Evolutionary conservation across 352 stramenopile genomes (phyloP).

Genomic region (Phytophthora idaei): DNA sequence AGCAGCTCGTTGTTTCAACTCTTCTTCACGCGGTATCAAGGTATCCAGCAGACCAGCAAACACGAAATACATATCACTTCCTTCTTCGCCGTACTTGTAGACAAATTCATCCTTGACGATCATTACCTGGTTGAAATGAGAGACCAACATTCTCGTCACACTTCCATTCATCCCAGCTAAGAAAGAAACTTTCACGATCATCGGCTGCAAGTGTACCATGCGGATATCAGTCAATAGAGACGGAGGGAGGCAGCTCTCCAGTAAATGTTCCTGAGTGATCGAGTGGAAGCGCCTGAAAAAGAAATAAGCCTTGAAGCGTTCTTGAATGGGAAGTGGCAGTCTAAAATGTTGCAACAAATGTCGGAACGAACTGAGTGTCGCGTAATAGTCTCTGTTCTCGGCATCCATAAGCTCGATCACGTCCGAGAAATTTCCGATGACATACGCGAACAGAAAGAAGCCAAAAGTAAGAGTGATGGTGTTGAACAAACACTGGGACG

Average conservation of each 20-base stretch:
- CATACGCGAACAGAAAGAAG: conserved; percentile 78
- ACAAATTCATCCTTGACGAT: conserved; percentile 70
- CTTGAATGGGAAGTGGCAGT: conserved; percentile 44
- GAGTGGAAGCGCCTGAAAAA: conserved; percentile 79
- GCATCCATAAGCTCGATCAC: conserved; percentile 73
- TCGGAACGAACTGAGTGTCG: conserved; percentile 53
- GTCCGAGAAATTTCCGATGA: conserved; percentile 75
- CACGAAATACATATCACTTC: conserved; percentile 80
- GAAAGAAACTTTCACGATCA: conserved; percentile 76
- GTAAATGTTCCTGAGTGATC: conserved; percentile 71
- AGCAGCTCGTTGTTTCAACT: conserved; percentile 11
- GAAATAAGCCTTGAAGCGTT: conserved; percentile 68
- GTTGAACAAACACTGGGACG: conserved; percentile 56
- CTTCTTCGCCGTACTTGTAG: conserved; percentile 64
- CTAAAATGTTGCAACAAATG: conserved; percentile 65
- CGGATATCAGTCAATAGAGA: conserved; percentile 74
- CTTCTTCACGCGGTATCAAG: conserved; percentile 46
- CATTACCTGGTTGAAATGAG: conserved; percentile 69
- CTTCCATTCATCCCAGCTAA: conserved; percentile 56
- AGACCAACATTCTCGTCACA: conserved; percentile 72
- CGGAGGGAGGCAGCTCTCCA: conserved; percentile 66
- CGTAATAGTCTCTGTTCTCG: conserved; percentile 71
- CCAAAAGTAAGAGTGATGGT: conserved; percentile 64
- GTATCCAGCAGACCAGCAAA: conserved; percentile 65
- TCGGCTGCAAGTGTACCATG: conserved; percentile 67